Evolutionary conservation across 1,139 yeast species (phyloP), one percentile per base, ranked within the genome.

Genomic region (Hyphopichia fennica): DNA sequence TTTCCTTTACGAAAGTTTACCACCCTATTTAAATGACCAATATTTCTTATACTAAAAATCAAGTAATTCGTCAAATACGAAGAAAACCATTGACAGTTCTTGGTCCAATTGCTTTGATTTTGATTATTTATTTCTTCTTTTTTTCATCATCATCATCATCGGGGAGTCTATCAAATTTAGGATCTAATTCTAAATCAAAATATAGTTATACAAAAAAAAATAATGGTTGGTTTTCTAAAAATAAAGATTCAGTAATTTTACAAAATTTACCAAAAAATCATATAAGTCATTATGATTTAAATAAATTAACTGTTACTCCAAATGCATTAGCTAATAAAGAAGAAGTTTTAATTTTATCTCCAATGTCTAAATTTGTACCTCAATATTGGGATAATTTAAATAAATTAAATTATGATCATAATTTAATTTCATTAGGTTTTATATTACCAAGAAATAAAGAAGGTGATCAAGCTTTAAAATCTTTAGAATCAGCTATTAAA

Each of bases 371-470:
- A 50, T 93, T 93, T 60, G 81, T 86, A 59, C 82, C 83, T 18
- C 85, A 80, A 53, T 93, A 90, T 69, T 93, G 98, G 98, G 79
- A 79, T 34, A 93, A 93, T 61, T 65, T 93, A 48, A 65, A 85
- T 48, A 74, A 75, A 50, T 69, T 93, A 55, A 71, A 82, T 15
- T 93, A 93, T 62, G 98, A 96, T 45, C 88, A 93, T 62, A 82
- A 81, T 37, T 76, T 88, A 51, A 75, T 91, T 39, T 95, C 91
- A 51, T 74, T 93, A 44, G 99, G 98, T 0, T 91, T 93, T 60
- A 91, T 93, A 41, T 77, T 91, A 38, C 98, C 99, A 41, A 76
- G 95, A 53, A 81, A 81, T 33, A 63, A 73, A 16, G 86, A 86
- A 41, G 98, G 98, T 39, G 96, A 90, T 63, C 65, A 59, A 28